Conservation (phyloP, 2,329 filamentous ascomycete species). For the Nakataea oryzae region DNA sequence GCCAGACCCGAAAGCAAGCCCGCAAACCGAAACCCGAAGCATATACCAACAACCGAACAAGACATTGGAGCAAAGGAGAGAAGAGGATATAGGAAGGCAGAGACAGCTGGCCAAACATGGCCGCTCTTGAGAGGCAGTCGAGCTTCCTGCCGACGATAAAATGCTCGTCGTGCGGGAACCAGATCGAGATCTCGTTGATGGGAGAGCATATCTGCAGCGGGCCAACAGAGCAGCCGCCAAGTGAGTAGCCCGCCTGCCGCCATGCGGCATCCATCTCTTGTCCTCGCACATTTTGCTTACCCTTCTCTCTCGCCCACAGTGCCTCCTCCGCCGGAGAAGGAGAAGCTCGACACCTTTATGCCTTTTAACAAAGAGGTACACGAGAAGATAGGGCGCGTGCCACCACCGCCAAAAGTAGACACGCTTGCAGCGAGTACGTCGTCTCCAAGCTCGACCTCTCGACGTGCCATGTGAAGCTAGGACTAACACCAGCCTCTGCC, state of each 20-base stretch:
- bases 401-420: conserved; percentile 43
- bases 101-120: not conserved
- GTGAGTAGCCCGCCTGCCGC: not conserved
- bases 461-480: not conserved
- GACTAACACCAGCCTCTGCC: not conserved
- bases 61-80: not conserved
- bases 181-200: conserved; percentile 79
- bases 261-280: not conserved
- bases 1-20: not conserved
- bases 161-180: conserved; percentile 67
- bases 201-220: conserved; percentile 68
- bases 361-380: conserved; percentile 24
- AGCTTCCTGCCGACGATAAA: conserved; percentile 75
- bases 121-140: conserved; percentile 40
- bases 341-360: conserved; percentile 22
- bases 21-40: not conserved
- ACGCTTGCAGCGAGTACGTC: conserved; percentile 45
- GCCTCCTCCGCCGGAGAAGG: conserved; percentile 2
- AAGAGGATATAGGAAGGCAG: not conserved
- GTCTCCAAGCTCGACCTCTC: not conserved
- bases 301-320: not conserved
- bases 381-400: conserved; percentile 31
- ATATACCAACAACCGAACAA: not conserved
- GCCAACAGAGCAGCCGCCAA: conserved; percentile 15
- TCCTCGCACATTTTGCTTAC: not conserved